Conservation (phyloP, 2,329 filamentous ascomycete genomes). For the Beauveria sp. region DNA sequence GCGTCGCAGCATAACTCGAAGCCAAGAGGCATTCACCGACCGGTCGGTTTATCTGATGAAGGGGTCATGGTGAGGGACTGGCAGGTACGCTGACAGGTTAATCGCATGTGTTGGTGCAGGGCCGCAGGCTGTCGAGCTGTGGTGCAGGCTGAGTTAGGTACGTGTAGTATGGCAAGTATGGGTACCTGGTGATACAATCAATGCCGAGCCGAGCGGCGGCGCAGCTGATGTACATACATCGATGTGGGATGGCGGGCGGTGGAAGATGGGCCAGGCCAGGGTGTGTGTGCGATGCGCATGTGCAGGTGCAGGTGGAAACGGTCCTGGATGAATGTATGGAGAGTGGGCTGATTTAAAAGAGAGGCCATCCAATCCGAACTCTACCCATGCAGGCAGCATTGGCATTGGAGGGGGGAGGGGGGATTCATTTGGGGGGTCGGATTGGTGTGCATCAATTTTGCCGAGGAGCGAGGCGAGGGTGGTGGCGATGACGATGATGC, state of each 20-base stretch:
- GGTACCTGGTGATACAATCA: neutral
- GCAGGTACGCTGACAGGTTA: neutral
- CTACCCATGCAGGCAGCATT: conserved; percentile 1
- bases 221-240: conserved; percentile 2
- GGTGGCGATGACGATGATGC: neutral
- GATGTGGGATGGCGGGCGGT: neutral
- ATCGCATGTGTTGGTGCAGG: conserved; percentile 9
- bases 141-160: neutral
- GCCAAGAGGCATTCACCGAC: neutral
- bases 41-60: neutral
- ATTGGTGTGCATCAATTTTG: conserved; percentile 4
- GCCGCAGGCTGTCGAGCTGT: neutral
- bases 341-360: conserved; percentile 10
- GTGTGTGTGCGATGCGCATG: conserved; percentile 6
- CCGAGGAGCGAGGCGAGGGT: conserved; percentile 6
- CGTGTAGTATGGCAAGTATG: too few relatives aligned
- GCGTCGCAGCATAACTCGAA: neutral
- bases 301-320: conserved; percentile 2
- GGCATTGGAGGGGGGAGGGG: neutral
- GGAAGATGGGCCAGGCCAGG: conserved; percentile 4
- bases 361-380: conserved; percentile 1
- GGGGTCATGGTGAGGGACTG: neutral
- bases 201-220: conserved; percentile 7
- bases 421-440: neutral
- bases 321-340: conserved; percentile 1